phyloP scores from a whole-genome alignment of 176 grass and related monocot species.

The Miscanthus lutarioriparius region DNA sequence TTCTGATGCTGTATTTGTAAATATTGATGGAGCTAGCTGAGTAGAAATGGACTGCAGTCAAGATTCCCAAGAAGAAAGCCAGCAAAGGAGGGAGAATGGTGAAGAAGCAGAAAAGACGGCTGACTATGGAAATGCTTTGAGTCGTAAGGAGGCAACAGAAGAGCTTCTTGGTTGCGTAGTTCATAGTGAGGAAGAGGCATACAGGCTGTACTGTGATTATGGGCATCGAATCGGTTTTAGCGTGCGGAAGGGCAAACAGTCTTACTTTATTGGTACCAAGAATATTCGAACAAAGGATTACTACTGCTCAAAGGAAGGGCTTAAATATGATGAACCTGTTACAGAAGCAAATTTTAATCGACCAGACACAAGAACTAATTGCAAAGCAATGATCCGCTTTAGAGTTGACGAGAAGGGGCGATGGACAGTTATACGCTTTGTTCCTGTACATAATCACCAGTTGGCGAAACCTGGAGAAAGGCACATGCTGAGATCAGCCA shows the following conservation, averaged over 20 bases:
- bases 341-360: constrained; percentile 80
- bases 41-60: constrained; percentile 49
- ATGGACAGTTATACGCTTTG: constrained; percentile 83
- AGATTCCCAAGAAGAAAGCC: constrained; percentile 52
- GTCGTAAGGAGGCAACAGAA: constrained; percentile 56
- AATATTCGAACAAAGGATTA: constrained; percentile 83
- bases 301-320: constrained; percentile 91
- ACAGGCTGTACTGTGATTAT: constrained; percentile 78
- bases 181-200: constrained; percentile 83
- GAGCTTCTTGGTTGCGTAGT: constrained; percentile 72
- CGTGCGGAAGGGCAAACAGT: constrained; percentile 87
- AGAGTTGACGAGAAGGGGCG: constrained; percentile 71
- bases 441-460: constrained; percentile 77
- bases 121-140: constrained; percentile 52
- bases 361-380: constrained; percentile 80
- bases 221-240: constrained; percentile 86
- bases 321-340: constrained; percentile 81
- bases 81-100: constrained; percentile 52
- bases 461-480: constrained; percentile 86
- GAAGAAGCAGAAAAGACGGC: constrained; percentile 46
- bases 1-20: constrained; percentile 17
- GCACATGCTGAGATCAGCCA: constrained; percentile 75
- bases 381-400: constrained; percentile 91
- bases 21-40: constrained; percentile 23
- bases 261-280: constrained; percentile 83